Conservation (phyloP, 352 stramenopile species). For the Pythium guiyangense region DNA sequence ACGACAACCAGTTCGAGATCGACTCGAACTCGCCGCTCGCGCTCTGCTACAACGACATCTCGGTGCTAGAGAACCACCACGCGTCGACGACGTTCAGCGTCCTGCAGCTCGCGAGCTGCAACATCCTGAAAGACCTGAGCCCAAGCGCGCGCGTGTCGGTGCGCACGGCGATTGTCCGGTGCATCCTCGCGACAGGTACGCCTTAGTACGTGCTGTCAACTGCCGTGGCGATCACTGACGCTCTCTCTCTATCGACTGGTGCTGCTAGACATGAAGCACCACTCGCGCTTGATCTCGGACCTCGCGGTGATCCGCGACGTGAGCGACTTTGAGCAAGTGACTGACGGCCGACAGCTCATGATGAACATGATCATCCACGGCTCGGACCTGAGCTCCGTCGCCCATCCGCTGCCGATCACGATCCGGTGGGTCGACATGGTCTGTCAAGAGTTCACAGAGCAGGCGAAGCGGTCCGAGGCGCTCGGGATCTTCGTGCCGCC, state of each 20-base stretch:
- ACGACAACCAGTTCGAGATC: conserved; percentile 89
- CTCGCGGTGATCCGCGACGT: conserved; percentile 37
- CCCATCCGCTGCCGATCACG: conserved; percentile 32
- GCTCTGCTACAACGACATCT: conserved; percentile 88
- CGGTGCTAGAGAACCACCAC: conserved; percentile 88
- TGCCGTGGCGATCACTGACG: no score
- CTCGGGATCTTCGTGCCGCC: conserved; percentile 59
- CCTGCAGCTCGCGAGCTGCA: conserved; percentile 32
- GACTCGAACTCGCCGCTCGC: conserved; percentile 71
- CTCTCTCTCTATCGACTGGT: no score
- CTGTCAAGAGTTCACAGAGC: conserved; percentile 73
- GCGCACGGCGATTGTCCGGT: conserved; percentile 62
- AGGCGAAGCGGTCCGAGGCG: conserved; percentile 52
- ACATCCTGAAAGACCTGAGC: conserved; percentile 61
- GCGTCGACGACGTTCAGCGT: conserved; percentile 70
- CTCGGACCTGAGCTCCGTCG: conserved; percentile 64
- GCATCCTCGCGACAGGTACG: conserved; percentile 59
- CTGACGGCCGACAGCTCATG: conserved; percentile 65
- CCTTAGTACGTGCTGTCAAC: no score
- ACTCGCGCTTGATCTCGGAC: conserved; percentile 62
- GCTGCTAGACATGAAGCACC: conserved; percentile 84
- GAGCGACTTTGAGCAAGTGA: conserved; percentile 49
- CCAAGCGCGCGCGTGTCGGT: conserved; percentile 33
- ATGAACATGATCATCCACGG: conserved; percentile 84
- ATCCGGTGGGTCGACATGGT: conserved; percentile 72